Base-by-base conservation (phyloP, 352 stramenopile species). In the Globisporangium polare region DNA sequence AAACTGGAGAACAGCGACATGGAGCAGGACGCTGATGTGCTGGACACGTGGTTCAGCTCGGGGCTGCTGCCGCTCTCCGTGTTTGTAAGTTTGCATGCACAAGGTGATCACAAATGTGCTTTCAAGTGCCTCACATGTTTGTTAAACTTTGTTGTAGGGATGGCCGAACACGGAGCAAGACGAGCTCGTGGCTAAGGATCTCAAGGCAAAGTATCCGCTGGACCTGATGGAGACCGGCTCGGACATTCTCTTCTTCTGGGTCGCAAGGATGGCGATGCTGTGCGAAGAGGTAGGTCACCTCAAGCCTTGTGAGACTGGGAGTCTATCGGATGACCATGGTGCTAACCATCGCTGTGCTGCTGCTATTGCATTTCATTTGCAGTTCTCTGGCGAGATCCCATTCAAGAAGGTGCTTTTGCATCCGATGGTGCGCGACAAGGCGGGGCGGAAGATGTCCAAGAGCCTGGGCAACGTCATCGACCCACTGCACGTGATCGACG, bases 211-310 rank as follows among this genome's bases (percentile, higher is more conserved):
- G 39, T 93, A 92, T 41, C 84, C 86, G 2, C 63, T 92, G 5
- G 69, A 82, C 57, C 59, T 95, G 10, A 89, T 95, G 78, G 86
- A 95, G 59, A 95, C 84, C 1, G 98, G 98, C 15, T 96, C 97
- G 31, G 98, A 99, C 73, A 99, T 99, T 77, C 77, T 99, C 10
- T 99, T 99, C 78, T 99, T 99, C 72, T 99, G 98, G 98, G 98
- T 99, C 46, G 97, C 97, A 15, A 89, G 98, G 45, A 99, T 99
- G 98, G 97, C 98, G 5, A 99, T 99, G 97, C 94, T 99, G 58
- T 98, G 96, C 58, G 85, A 99, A 74, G 89, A 99, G 79, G 88
- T 99, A 50, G 35, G 65, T 39, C 17, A 0, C 3, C 49, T 6
- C 13, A n/a, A 18, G 9, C 4, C 6, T 17, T 43, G 0, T n/a